Evolutionary conservation across 1,284 basidiomycete genomes (phyloP), one percentile per base, ranked within the genome.

Genomic region (Ceraceosorus guamensis): DNA sequence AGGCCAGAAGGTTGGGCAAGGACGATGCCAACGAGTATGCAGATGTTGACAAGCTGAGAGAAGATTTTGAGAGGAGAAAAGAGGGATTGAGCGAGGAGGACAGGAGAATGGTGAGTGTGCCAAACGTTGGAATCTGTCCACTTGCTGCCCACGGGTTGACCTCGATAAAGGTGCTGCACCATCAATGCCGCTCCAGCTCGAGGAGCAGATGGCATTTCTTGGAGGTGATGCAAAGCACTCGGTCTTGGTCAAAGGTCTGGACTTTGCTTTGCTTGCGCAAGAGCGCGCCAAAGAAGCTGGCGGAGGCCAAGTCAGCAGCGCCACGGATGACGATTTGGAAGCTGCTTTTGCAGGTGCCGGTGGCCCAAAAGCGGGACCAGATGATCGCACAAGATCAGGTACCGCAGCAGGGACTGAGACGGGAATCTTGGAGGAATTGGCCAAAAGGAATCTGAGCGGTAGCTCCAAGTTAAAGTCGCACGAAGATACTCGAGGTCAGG

Each of bases 181-280:
- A 88, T 54, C 91, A 79, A 57, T 85, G 81, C 16, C 78, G 76
- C 73, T 89, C 86, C 54, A 88, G 84, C 78, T 91, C 14, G 87
- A 89, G 53, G 82, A 84, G 56, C 83, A 89, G 72, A 82, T 89
- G 46, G 81, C 81, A 47, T 90, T 89, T 75, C 82, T 92, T 1
- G 90, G 90, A n/a, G 89, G 89, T 37, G 89, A 93, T 75, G 83
- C 84, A 45, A 83, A 85, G 53, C 88, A 92, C 74, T 85, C 87
- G 3, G 83, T 91, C 48, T 83, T 91, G 4, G 88, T 91, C 44
- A 92, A 90, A 68, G 88, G 91, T n/a, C 83, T 95, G 35, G 91
- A 95, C 71, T 83, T 86, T 71, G 85, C 88, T 0, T 81, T 93
- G 3, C 79, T 95, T 6, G 87, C 90, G 66, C 86, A 89, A 68